phyloP scores from a whole-genome alignment of 1,284 basidiomycete genomes.

The Entoloma clypeatum region DNA sequence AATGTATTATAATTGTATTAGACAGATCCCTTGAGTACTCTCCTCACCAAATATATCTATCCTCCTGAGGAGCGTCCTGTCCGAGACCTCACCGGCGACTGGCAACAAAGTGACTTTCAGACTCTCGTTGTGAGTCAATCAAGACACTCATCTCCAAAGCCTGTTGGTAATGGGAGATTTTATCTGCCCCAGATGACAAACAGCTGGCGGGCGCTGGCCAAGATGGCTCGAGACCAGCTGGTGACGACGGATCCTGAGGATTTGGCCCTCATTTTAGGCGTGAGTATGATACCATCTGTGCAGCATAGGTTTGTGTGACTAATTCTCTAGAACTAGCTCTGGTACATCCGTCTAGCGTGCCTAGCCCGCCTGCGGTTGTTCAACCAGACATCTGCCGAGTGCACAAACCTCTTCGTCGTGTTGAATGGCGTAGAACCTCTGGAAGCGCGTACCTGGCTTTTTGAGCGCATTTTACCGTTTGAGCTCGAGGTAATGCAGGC shows the following conservation, averaged over 20 bases:
- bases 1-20: slow-evolving; percentile 45
- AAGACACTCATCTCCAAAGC: slow-evolving; percentile 12
- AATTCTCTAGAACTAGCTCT: slow-evolving; percentile 47
- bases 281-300: slow-evolving; percentile 33
- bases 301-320: not conserved
- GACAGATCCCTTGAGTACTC: slow-evolving; percentile 77
- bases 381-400: slow-evolving; percentile 77
- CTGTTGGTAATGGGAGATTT: slow-evolving; percentile 15
- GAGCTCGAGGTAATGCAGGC: slow-evolving; percentile 75
- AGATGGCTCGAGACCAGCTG: slow-evolving; percentile 73
- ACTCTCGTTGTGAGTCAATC: slow-evolving; percentile 62
- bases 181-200: slow-evolving; percentile 65
- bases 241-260: slow-evolving; percentile 66
- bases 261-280: slow-evolving; percentile 58
- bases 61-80: slow-evolving; percentile 67
- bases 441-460: slow-evolving; percentile 46
- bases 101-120: slow-evolving; percentile 66
- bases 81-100: slow-evolving; percentile 70
- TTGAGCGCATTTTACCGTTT: slow-evolving; percentile 66
- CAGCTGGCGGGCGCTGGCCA: slow-evolving; percentile 76
- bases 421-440: slow-evolving; percentile 55
- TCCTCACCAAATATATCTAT: slow-evolving; percentile 76
- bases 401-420: slow-evolving; percentile 73
- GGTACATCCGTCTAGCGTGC: slow-evolving; percentile 75
- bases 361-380: slow-evolving; percentile 76